Percentiles rank a stretch among this genome's conserved stretches.
Conservation (phyloP, 345 rosid genomes). For the Eucalyptus tenuipes region DNA sequence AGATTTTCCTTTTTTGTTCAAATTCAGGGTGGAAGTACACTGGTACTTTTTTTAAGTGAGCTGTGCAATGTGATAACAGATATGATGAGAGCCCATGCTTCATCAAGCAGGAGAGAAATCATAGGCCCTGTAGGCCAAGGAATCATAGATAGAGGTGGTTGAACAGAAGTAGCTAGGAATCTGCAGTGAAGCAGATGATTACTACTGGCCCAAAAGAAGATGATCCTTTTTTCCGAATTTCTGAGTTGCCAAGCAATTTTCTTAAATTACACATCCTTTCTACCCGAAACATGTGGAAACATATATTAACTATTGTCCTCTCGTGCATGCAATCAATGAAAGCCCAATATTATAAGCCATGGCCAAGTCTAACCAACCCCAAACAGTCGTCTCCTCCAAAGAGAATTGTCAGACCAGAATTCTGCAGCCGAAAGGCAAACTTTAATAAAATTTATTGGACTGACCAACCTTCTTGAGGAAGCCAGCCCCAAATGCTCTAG, state of each 20-base stretch:
- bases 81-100: background rate
- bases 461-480: constrained; percentile 84
- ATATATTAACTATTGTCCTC: background rate
- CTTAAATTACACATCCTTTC: background rate
- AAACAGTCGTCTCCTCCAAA: background rate
- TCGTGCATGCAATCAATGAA: background rate
- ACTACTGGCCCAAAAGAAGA: background rate
- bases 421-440: background rate
- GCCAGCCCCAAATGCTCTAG: constrained; percentile 92
- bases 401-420: background rate
- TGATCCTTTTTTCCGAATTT: background rate
- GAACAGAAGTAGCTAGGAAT: background rate
- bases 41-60: background rate
- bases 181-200: background rate
- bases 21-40: background rate
- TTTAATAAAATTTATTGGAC: background rate
- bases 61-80: background rate
- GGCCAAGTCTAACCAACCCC: background rate
- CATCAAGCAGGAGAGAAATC: background rate
- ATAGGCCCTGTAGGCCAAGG: background rate
- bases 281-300: background rate
- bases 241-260: background rate
- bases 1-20: background rate
- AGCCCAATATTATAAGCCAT: background rate
- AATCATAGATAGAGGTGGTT: background rate